These are phyloP conservation scores for Cladosporium austrohemisphaericum DNA, from an alignment of 2,329 filamentous ascomycete species.

Conservation along the genomic window DNA sequence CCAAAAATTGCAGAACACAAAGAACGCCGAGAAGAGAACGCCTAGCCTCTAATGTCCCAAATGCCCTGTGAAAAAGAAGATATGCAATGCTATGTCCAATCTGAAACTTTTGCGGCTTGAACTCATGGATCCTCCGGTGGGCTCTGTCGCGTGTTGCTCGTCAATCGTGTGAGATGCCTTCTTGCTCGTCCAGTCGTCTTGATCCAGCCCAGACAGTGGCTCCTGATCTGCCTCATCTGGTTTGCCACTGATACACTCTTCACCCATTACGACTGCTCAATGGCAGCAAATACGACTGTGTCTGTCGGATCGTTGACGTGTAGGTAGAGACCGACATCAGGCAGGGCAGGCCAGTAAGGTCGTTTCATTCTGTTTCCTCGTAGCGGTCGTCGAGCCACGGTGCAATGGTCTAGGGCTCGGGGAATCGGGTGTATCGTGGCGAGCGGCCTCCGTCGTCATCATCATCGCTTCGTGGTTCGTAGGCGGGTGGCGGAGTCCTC, in stretches of 20 bases:
- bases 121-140: neutral
- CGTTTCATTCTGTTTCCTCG: slow-evolving; percentile 1
- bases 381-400: neutral
- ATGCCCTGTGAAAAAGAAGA: neutral
- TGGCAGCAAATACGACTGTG: too few relatives aligned
- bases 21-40: too few relatives aligned
- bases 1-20: neutral
- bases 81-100: neutral
- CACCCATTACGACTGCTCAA: too few relatives aligned
- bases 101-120: neutral
- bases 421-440: slow-evolving; percentile 8
- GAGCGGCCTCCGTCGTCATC: slow-evolving; percentile 21
- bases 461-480: slow-evolving; percentile 29
- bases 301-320: too few relatives aligned
- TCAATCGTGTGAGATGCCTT: slow-evolving; percentile 6
- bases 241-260: too few relatives aligned
- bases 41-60: slow-evolving; percentile 1
- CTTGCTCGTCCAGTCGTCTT: neutral
- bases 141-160: slow-evolving; percentile 1
- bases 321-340: neutral
- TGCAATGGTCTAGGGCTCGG: neutral
- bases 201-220: neutral
- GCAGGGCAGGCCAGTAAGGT: neutral
- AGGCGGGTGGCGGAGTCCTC: slow-evolving; percentile 31
- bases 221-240: neutral